Evolutionary conservation across 495 filamentous ascomycete species (phyloP).

Genomic region (Letharia columbiana): DNA sequence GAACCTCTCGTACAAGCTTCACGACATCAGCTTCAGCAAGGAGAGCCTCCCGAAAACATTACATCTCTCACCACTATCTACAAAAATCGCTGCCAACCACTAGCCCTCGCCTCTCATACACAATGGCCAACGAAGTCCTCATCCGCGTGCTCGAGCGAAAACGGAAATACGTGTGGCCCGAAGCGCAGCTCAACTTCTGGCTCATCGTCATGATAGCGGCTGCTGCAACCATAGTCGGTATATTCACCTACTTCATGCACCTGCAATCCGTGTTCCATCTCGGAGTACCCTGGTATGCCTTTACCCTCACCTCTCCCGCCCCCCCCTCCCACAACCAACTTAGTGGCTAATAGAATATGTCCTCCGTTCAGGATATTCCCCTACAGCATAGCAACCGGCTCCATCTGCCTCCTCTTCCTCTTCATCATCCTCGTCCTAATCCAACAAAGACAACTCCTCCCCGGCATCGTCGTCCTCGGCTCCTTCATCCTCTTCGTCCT

Average conservation of each 20-base stretch:
- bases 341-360: background rate
- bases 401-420: constrained; percentile 67
- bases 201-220: constrained; percentile 78
- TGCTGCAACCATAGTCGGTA: constrained; percentile 69
- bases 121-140: constrained; percentile 36
- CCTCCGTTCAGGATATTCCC: constrained; percentile 69
- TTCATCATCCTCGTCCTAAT: constrained; percentile 63
- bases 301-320: background rate
- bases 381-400: constrained; percentile 69
- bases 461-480: constrained; percentile 79
- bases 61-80: background rate
- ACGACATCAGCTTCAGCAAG: background rate
- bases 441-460: constrained; percentile 69
- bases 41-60: no score
- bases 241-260: constrained; percentile 76
- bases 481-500: constrained; percentile 92
- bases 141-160: constrained; percentile 36
- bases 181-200: constrained; percentile 86
- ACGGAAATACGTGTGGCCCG: constrained; percentile 87
- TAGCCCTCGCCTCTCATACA: constrained; percentile 5
- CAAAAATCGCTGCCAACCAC: background rate
- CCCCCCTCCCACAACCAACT: background rate
- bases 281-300: constrained; percentile 69
- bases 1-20: background rate
- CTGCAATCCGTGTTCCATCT: constrained; percentile 65